Percentiles rank a stretch among this genome's conserved stretches.
These are phyloP conservation scores for Aureobasidium leucospermi DNA, from an alignment of 2,329 filamentous ascomycete genomes.

Conservation along the genomic window DNA sequence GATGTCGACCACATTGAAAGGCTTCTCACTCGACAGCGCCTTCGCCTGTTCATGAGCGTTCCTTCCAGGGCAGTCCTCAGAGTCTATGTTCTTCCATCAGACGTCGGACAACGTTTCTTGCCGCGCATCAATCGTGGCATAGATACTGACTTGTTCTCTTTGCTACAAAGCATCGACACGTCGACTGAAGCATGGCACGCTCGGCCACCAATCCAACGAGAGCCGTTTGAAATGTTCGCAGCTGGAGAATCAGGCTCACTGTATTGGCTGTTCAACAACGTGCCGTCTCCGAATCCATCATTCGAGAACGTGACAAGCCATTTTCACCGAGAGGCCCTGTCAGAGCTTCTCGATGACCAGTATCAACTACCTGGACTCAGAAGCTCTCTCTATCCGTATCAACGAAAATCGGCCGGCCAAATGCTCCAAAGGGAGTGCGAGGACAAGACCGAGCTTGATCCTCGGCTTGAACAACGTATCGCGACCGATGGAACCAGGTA, in stretches of 20 bases:
- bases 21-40: constrained; percentile 20
- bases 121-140: constrained; percentile 37
- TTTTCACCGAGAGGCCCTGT: constrained; percentile 48
- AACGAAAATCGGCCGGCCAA: constrained; percentile 67
- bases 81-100: constrained; percentile 59
- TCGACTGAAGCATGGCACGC: constrained; percentile 50
- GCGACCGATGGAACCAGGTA: constrained; percentile 58
- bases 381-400: constrained; percentile 67
- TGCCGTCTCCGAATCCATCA: constrained; percentile 61
- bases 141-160: constrained; percentile 39
- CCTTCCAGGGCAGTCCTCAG: constrained; percentile 33
- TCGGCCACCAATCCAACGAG: constrained; percentile 24
- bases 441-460: constrained; percentile 60
- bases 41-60: constrained; percentile 14
- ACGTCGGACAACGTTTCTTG: constrained; percentile 50
- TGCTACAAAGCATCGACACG: constrained; percentile 52
- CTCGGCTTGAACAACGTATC: constrained; percentile 54
- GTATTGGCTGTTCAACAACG: constrained; percentile 64
- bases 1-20: not conserved
- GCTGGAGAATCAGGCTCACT: constrained; percentile 46
- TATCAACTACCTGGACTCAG: constrained; percentile 50
- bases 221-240: constrained; percentile 34
- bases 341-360: constrained; percentile 43
- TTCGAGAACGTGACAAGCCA: constrained; percentile 42
- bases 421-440: constrained; percentile 78